Conservation (phyloP, 495 filamentous ascomycete species). For the Pyrenula massariospora region DNA sequence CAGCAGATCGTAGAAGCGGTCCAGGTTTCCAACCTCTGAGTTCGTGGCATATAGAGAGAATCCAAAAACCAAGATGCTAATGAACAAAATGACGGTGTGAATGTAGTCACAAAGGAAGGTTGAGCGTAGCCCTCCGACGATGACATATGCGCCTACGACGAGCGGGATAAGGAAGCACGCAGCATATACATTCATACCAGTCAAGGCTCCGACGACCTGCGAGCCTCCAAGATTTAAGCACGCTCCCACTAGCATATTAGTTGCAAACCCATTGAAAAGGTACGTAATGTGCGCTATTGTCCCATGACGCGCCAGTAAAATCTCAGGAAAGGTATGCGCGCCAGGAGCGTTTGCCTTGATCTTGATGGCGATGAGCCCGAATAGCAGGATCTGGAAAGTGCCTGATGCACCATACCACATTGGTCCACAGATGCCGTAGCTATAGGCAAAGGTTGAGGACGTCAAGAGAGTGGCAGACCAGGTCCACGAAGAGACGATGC, state of each 20-base stretch:
- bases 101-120: constrained; percentile 32
- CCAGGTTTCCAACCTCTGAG: constrained; percentile 27
- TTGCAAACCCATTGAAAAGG: constrained; percentile 28
- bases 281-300: constrained; percentile 24
- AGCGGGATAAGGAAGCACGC: constrained; percentile 30
- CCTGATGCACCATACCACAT: constrained; percentile 33
- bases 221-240: constrained; percentile 27
- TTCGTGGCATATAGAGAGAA: constrained; percentile 35
- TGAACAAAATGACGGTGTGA: constrained; percentile 31
- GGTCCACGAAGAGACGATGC: constrained; percentile 36
- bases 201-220: constrained; percentile 27
- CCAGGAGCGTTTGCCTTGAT: constrained; percentile 27
- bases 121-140: constrained; percentile 27
- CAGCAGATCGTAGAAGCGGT: constrained; percentile 34
- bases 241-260: constrained; percentile 30
- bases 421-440: constrained; percentile 34
- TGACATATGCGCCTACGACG: constrained; percentile 29
- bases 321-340: constrained; percentile 28
- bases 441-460: constrained; percentile 33
- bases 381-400: constrained; percentile 32
- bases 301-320: constrained; percentile 23
- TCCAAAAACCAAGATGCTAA: constrained; percentile 36
- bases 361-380: constrained; percentile 27
- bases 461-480: constrained; percentile 32
- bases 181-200: constrained; percentile 34